These are phyloP conservation scores for Penicillium digitatum DNA, from an alignment of 2,329 filamentous ascomycete species.

Conservation along the genomic window DNA sequence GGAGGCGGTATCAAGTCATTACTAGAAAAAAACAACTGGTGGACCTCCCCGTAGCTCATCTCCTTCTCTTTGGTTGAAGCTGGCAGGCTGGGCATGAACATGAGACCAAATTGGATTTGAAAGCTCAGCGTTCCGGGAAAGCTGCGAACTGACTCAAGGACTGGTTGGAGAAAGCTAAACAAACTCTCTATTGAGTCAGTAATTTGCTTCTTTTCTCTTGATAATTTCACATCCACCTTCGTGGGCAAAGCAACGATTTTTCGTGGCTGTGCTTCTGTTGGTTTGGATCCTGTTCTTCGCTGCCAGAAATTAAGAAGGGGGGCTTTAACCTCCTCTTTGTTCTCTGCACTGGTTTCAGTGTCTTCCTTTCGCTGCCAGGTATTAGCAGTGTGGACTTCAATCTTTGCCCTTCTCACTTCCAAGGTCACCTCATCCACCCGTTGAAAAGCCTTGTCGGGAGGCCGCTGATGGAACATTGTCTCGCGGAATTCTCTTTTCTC, in stretches of 20 bases:
- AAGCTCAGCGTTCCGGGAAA: constrained; percentile 37
- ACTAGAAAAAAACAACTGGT: constrained; percentile 33
- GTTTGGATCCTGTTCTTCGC: neutral
- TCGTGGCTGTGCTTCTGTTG: neutral
- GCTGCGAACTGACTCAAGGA: constrained; percentile 32
- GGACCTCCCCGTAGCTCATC: constrained; percentile 21
- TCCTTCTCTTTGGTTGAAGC: constrained; percentile 9
- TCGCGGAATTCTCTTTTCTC: neutral
- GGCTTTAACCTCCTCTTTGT: neutral
- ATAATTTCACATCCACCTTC: neutral
- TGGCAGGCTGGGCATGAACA: constrained; percentile 30
- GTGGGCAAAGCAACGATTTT: neutral
- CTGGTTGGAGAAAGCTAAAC: constrained; percentile 27
- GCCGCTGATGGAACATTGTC: constrained; percentile 4
- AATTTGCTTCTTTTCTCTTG: neutral
- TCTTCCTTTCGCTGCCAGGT: neutral
- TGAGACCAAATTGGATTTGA: constrained; percentile 38
- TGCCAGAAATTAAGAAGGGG: neutral
- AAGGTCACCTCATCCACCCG: neutral
- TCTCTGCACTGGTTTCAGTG: neutral
- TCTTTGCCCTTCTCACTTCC: neutral
- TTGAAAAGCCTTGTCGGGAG: neutral
- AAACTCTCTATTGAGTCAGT: constrained; percentile 17
- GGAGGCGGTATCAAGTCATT: constrained; percentile 26
- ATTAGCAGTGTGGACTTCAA: neutral